Evolutionary conservation across 1,284 basidiomycete species (phyloP).

Genomic region (Tremellales sp.): DNA sequence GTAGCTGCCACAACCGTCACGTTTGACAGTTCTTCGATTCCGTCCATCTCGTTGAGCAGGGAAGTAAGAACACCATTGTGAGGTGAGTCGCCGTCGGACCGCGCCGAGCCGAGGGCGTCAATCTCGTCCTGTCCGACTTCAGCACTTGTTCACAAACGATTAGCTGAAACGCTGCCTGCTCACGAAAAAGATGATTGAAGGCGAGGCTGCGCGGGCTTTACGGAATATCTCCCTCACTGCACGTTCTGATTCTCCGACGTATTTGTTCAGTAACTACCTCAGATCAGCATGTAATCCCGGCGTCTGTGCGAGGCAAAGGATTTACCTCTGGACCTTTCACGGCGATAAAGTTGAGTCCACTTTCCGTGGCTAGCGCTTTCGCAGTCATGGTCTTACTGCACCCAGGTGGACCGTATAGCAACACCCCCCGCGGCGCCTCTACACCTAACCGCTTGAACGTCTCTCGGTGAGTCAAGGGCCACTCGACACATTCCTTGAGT

Average conservation of each 20-base stretch:
- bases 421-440: conserved; percentile 78
- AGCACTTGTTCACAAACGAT: background rate
- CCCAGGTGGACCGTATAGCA: conserved; percentile 95
- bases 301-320: background rate
- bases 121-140: conserved; percentile 83
- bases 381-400: conserved; percentile 96
- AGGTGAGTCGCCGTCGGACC: conserved; percentile 57
- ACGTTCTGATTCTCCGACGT: conserved; percentile 93
- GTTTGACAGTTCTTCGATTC: conserved; percentile 85
- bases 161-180: conserved; percentile 46
- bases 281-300: conserved; percentile 4
- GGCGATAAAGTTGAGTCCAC: conserved; percentile 94
- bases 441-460: conserved; percentile 85
- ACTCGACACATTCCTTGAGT: conserved; percentile 83
- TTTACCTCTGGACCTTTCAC: conserved; percentile 93
- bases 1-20: conserved; percentile 95
- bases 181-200: conserved; percentile 95
- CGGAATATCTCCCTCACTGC: conserved; percentile 92
- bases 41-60: conserved; percentile 97
- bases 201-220: conserved; percentile 88
- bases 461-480: conserved; percentile 83
- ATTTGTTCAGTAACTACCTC: conserved; percentile 88
- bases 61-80: conserved; percentile 86
- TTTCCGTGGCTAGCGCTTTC: conserved; percentile 88
- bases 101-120: conserved; percentile 81